phyloP scores from a whole-genome alignment of 768 basidiomycete species.

The Tricholoma hemisulphureum region DNA sequence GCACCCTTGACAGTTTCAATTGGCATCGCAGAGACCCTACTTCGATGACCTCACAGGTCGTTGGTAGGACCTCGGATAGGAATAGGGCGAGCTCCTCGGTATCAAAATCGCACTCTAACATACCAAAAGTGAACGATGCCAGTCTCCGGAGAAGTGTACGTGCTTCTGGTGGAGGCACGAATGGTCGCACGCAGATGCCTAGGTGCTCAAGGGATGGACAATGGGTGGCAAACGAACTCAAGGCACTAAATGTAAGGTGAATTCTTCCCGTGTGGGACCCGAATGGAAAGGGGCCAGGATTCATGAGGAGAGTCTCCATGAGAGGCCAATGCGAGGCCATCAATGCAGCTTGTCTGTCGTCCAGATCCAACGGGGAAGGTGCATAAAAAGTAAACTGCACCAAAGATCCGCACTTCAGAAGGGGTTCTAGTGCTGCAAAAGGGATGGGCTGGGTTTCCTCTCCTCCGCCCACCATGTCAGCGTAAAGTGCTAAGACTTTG shows the following conservation, averaged over 20 bases:
- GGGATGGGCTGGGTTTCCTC: neutral
- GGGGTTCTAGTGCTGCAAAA: constrained; percentile 7
- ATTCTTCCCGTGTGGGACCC: neutral
- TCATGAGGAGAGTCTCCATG: neutral
- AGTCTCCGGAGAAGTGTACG: neutral
- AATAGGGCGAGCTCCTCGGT: neutral
- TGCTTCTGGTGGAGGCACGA: neutral
- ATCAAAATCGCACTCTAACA: neutral
- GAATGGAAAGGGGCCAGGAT: neutral
- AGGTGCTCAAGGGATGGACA: neutral
- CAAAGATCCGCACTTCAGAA: constrained; percentile 7
- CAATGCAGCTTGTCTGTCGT: constrained; percentile 2
- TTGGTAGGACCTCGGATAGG: neutral
- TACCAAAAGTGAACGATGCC: neutral
- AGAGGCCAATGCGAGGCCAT: constrained; percentile 2
- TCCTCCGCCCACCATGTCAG: neutral
- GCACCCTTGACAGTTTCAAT: neutral
- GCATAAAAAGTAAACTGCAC: constrained; percentile 1
- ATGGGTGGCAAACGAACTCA: neutral
- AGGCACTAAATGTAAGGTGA: neutral
- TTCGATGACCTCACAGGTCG: neutral
- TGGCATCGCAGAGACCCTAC: too few species aligned
- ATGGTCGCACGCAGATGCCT: neutral
- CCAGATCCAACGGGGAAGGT: constrained; percentile 7
- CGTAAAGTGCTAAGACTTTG: neutral